These are phyloP conservation scores for Phialophora expanda DNA, from an alignment of 2,329 filamentous ascomycete species.

Conservation along the genomic window DNA sequence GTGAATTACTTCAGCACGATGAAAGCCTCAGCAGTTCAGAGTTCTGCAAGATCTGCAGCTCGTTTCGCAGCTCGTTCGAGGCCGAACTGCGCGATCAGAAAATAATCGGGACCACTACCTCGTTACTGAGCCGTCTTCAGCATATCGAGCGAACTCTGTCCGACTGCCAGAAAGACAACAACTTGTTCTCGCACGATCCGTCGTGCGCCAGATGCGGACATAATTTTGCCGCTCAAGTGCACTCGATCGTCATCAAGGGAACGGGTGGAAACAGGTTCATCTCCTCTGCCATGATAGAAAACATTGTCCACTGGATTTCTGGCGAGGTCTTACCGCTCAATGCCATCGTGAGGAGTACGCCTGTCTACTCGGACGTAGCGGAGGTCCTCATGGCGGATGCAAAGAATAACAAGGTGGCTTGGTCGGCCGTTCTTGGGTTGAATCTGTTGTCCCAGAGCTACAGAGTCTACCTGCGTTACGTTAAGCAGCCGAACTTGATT, in stretches of 20 bases:
- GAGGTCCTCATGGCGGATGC: conserved; percentile 34
- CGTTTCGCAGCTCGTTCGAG: conserved; percentile 13
- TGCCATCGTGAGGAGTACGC: conserved; percentile 33
- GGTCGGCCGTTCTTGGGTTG: conserved; percentile 37
- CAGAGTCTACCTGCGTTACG: conserved; percentile 33
- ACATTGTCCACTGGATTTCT: conserved; percentile 37
- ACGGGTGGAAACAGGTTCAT: conserved; percentile 8
- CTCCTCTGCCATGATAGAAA: conserved; percentile 34
- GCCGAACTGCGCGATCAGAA: conserved; percentile 4
- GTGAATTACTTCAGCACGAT: conserved; percentile 33
- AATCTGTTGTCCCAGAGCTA: conserved; percentile 38
- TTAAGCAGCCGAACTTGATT: conserved; percentile 15
- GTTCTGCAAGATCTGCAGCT: conserved; percentile 24
- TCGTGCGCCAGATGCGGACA: conserved; percentile 30
- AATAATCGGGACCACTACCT: conserved; percentile 12
- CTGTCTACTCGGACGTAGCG: conserved; percentile 36
- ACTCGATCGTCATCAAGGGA: conserved; percentile 9
- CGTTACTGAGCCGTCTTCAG: conserved; percentile 26
- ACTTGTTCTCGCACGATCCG: conserved; percentile 1
- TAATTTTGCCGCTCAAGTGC: conserved; percentile 32
- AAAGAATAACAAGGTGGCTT: conserved; percentile 27
- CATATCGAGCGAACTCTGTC: conserved; percentile 23
- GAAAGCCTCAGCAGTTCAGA: conserved; percentile 30
- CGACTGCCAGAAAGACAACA: conserved; percentile 19
- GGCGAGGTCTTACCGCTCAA: conserved; percentile 17